Evolutionary conservation across 305 asterid genomes (phyloP), one percentile per base, ranked within the genome.

Genomic region (Solanum hybrid): DNA sequence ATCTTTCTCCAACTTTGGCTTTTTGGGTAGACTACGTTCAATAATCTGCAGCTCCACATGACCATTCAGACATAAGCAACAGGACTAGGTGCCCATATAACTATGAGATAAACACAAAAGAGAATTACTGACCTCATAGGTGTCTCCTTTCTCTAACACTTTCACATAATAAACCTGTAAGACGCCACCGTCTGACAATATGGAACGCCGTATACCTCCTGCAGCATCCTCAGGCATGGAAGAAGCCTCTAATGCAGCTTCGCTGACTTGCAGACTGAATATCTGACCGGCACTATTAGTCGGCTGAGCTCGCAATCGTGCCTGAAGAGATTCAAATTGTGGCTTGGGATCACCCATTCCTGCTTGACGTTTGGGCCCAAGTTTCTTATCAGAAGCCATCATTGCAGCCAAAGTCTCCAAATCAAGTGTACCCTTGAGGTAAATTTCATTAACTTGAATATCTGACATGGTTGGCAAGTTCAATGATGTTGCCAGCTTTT

Each of bases 141-240:
- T 93, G 92, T 98, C 99, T 89, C 99, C 99, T 93, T 97, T 98
- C 95, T 98, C 99, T 94, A 97, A 94, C 91, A 98, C 99, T 92
- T 98, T 98, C 90, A 98, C 99, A 92, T 96, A 96, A 92, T 90
- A 94, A 86, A 97, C 97, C 93, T 97, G 99, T 93, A 98, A 93
- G 88, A 90, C 89, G 91, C 99, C 99, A 91, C 98, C 97, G 33
- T 98, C 99, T 1, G 98, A 96, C 93, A 95, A 92, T 91, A 98
- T 97, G 90, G 91, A 95, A 89, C 99, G 93, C 38, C 96, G 94
- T 88, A 98, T 95, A 80, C 94, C 89, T 90, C 99, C 99, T 90
- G 98, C 98, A 76, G 99, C 95, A 89, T 98, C 99, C 92, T 98
- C 99, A 33, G 99, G 99, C 72, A 97, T 95, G 73, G 96, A 97